Base-by-base conservation (phyloP, 2,329 filamentous ascomycete species). In the Myriosclerotinia curreyana region DNA sequence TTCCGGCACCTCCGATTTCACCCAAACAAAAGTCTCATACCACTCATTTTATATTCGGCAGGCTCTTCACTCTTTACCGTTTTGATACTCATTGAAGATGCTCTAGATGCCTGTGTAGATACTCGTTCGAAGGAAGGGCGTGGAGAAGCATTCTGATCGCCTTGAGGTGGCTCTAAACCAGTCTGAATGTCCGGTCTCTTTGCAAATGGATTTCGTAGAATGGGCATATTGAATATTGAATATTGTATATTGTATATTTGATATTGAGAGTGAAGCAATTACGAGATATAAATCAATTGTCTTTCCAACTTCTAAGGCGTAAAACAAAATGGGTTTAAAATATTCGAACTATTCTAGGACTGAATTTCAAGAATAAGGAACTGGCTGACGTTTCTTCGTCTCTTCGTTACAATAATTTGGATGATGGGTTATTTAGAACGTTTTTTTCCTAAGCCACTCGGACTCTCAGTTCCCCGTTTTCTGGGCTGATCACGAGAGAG, bases 41-140 rank as follows among this genome's bases (percentile, higher is more conserved):
- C 89, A 77, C 88, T 91, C 83, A 92, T 83, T 77, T 92, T 90
- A 78, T 91, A 92, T 75, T 91, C 89, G 68, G 85, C 86, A 44
- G 82, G 87, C 69, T 90, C 86, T 62, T 81, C 80, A 74, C 85
- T 84, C 71, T 78, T 82, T 71, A 80, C 81, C 73, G 83, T 86
- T 69, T 82, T 82, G 63, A 88, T 82, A 72, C 83, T 88, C 73
- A 89, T 77, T 52, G 82, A 79, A 44, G 85, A 85, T 25, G 86
- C 80, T 75, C 83, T 85, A 69, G 85, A 86, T 20, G 85, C 85
- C 61, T 85, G 79, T 1, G 83, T 87, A 70, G 87, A 83, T 66
- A 86, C 83, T 65, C 82, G 81, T 74, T 87, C 85, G 69, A 87
- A 88, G 11, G 81, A 80, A 34, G 78, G 76, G 54, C 80, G 79